Evolutionary conservation across 805 yeast genomes (phyloP).

Genomic region (Metschnikowia gruessii): DNA sequence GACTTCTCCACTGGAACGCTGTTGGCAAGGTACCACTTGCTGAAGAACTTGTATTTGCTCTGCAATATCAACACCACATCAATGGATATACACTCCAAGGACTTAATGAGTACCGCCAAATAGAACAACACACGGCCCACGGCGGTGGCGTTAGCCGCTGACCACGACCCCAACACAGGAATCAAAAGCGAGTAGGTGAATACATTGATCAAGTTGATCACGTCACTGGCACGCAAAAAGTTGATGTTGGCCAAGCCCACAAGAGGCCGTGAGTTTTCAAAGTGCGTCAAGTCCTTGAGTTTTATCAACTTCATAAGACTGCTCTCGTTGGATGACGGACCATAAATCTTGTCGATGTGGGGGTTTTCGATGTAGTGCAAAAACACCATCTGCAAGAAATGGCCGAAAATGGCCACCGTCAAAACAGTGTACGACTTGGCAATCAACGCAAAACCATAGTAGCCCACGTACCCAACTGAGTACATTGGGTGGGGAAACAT

Average conservation of each 20-base stretch:
- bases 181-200: conserved; percentile 41
- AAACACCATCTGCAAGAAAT: conserved; percentile 71
- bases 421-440: conserved; percentile 71
- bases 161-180: conserved; percentile 35
- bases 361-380: conserved; percentile 78
- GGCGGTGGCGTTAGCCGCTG: conserved; percentile 23
- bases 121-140: conserved; percentile 28
- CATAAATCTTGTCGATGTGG: conserved; percentile 77
- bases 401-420: conserved; percentile 69
- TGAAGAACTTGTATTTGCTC: conserved; percentile 58
- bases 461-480: conserved; percentile 84
- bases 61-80: conserved; percentile 55
- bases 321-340: conserved; percentile 43
- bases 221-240: conserved; percentile 61
- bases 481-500: conserved; percentile 93
- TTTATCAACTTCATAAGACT: conserved; percentile 40
- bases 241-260: conserved; percentile 63
- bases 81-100: conserved; percentile 49
- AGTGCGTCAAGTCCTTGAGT: conserved; percentile 46
- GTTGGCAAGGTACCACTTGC: conserved; percentile 59
- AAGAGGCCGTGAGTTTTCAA: conserved; percentile 47
- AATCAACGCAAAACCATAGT: conserved; percentile 78
- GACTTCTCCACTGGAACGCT: conserved; percentile 65
- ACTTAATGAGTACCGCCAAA: conserved; percentile 46
- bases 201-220: conserved; percentile 45